Evolutionary conservation across 768 basidiomycete species (phyloP).

Genomic region (Suillus discolor): DNA sequence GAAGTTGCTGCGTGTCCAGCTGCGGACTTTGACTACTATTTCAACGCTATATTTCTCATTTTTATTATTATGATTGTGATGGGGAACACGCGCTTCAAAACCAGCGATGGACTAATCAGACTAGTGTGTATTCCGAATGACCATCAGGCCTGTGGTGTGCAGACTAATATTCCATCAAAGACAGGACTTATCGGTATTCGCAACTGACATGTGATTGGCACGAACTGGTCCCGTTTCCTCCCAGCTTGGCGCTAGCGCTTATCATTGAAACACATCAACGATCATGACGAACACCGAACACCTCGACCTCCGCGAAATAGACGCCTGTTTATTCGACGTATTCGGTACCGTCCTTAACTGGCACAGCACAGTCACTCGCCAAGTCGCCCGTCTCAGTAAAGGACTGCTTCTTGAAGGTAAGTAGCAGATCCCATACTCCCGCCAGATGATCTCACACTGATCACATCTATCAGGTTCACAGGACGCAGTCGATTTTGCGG

Average conservation of each 20-base stretch:
- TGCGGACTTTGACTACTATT: too few species aligned
- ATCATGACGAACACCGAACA: not conserved
- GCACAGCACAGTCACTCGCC: constrained; percentile 26
- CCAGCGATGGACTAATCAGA: not conserved
- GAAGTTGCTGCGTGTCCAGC: too few species aligned
- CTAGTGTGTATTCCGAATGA: not conserved
- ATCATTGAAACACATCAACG: not conserved
- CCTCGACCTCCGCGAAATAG: constrained; percentile 28
- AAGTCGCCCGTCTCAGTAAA: constrained; percentile 18
- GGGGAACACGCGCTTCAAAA: not conserved
- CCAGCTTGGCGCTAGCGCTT: not conserved
- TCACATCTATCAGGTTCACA: constrained; percentile 16
- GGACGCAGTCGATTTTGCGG: constrained; percentile 43
- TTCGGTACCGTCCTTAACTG: constrained; percentile 56
- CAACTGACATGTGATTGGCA: not conserved
- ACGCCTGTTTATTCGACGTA: constrained; percentile 50
- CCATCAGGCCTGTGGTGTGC: not conserved
- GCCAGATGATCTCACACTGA: not conserved
- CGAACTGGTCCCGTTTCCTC: not conserved
- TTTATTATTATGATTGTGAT: too few species aligned
- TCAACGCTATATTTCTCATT: too few species aligned
- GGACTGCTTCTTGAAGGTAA: constrained; percentile 21
- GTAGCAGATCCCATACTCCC: not conserved
- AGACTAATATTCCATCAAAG: not conserved
- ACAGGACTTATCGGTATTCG: not conserved